These are phyloP conservation scores for Haematococcus lacustris DNA, from an alignment of 139 green algal genomes.

Conservation along the genomic window DNA sequence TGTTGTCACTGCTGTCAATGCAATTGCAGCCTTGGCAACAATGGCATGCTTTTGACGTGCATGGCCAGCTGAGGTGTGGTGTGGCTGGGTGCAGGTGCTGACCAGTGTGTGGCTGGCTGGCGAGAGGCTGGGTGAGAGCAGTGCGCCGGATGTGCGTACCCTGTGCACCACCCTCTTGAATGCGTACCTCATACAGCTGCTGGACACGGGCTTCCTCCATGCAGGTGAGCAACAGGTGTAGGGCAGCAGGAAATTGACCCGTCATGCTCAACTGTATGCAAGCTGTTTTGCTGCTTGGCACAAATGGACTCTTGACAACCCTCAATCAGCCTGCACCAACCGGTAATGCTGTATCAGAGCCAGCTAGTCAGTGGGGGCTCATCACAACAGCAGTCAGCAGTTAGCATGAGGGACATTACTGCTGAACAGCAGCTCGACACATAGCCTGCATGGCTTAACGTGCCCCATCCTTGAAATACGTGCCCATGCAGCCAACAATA, in stretches of 20 bases:
- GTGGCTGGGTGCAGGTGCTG: background rate
- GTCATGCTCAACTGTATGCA: background rate
- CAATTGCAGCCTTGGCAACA: too few relatives aligned
- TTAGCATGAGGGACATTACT: background rate
- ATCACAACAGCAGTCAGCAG: background rate
- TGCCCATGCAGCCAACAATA: too few relatives aligned
- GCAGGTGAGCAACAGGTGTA: slow-evolving; percentile 64
- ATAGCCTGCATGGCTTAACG: too few relatives aligned
- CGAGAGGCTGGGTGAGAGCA: slow-evolving; percentile 72
- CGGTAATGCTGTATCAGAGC: too few relatives aligned
- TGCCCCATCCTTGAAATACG: too few relatives aligned
- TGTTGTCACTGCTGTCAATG: too few relatives aligned
- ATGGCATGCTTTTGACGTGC: too few relatives aligned
- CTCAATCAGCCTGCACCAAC: too few relatives aligned
- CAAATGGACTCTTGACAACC: too few relatives aligned
- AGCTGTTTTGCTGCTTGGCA: background rate
- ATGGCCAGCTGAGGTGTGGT: too few relatives aligned
- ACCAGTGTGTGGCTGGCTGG: slow-evolving; percentile 10
- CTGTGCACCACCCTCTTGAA: slow-evolving; percentile 80
- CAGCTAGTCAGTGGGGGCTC: background rate
- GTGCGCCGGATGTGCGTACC: slow-evolving; percentile 57
- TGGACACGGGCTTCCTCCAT: slow-evolving; percentile 82
- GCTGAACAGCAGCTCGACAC: too few relatives aligned
- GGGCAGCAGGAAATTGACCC: background rate
- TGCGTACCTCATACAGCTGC: slow-evolving; percentile 65